A percentile compares a stretch with the other conserved stretches of the same genome.
These are phyloP conservation scores for Fusarium cyanostomum DNA, from an alignment of 2,329 filamentous ascomycete genomes.

Conservation along the genomic window DNA sequence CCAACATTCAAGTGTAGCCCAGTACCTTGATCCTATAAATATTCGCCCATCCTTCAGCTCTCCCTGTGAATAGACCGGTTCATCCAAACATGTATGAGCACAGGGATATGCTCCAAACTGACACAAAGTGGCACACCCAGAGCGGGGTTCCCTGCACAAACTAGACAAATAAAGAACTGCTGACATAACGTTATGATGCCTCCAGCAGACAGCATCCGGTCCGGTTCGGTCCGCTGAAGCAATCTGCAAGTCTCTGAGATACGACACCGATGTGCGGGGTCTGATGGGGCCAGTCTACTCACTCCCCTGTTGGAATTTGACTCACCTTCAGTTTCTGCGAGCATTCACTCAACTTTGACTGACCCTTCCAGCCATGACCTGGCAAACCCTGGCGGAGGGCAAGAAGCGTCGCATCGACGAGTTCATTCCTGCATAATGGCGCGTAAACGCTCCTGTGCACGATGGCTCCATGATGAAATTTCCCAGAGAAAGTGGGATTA, in stretches of 20 bases:
- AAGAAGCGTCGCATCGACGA: constrained; percentile 20
- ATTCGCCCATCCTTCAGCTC: too few relatives aligned
- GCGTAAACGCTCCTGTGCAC: background rate
- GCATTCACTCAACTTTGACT: too few relatives aligned
- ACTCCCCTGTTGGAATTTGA: background rate
- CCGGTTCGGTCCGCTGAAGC: too few relatives aligned
- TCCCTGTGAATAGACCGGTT: too few relatives aligned
- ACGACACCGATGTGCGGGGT: background rate
- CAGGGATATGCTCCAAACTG: too few relatives aligned
- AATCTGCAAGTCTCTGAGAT: too few relatives aligned
- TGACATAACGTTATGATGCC: too few relatives aligned
- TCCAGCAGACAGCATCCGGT: background rate
- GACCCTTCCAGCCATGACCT: background rate
- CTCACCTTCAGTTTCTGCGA: background rate
- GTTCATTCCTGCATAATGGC: constrained; percentile 20
- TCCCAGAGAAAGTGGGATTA: constrained; percentile 52
- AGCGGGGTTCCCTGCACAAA: background rate
- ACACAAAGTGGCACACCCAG: background rate
- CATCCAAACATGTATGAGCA: too few relatives aligned
- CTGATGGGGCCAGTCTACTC: background rate
- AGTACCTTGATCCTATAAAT: too few relatives aligned
- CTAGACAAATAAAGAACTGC: background rate
- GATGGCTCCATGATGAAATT: constrained; percentile 9
- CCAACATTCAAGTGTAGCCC: too few relatives aligned
- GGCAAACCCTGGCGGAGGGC: constrained; percentile 11